phyloP scores from a whole-genome alignment of 2,329 filamentous ascomycete genomes.

The Dactylonectria macrodidyma region DNA sequence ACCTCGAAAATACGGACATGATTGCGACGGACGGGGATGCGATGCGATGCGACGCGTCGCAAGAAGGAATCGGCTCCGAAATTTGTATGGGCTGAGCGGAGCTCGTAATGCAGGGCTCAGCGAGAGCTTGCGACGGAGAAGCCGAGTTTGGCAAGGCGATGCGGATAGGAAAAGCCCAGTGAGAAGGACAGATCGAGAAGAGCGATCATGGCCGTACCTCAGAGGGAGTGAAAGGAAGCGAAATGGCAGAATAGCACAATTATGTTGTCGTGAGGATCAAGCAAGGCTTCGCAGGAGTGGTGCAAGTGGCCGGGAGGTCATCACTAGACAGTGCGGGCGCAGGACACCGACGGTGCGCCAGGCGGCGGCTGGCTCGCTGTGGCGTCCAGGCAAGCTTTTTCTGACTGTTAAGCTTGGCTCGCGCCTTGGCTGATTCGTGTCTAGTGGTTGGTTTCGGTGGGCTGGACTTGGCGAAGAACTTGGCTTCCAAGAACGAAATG shows the following conservation, averaged over 20 bases:
- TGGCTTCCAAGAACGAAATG: conserved; percentile 28
- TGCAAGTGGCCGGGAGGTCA: conserved; percentile 39
- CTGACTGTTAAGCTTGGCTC: conserved; percentile 34
- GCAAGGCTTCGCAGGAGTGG: conserved; percentile 36
- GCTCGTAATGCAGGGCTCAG: conserved; percentile 23
- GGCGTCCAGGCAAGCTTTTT: conserved; percentile 31
- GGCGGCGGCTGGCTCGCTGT: conserved; percentile 34
- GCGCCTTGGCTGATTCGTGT: conserved; percentile 9
- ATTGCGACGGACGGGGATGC: conserved; percentile 36
- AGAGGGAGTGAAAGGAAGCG: conserved; percentile 1
- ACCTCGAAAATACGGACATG: conserved; percentile 51
- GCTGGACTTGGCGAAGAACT: conserved; percentile 35
- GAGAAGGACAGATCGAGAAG: conserved; percentile 16
- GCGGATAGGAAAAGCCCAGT: conserved; percentile 37
- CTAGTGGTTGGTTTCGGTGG: conserved; percentile 15
- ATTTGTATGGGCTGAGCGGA: conserved; percentile 38
- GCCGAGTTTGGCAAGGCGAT: conserved; percentile 24
- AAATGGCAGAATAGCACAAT: conserved; percentile 23
- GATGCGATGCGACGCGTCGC: conserved; percentile 39
- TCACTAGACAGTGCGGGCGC: conserved; percentile 43
- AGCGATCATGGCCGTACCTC: conserved; percentile 40
- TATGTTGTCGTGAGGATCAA: conserved; percentile 36
- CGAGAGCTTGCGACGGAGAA: conserved; percentile 19
- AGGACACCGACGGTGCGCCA: conserved; percentile 40
- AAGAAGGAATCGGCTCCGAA: conserved; percentile 22